A percentile compares a stretch with the other conserved stretches of the same genome.
These are phyloP conservation scores for Alternaria triticimaculans DNA, from an alignment of 2,329 filamentous ascomycete species.

Conservation along the genomic window DNA sequence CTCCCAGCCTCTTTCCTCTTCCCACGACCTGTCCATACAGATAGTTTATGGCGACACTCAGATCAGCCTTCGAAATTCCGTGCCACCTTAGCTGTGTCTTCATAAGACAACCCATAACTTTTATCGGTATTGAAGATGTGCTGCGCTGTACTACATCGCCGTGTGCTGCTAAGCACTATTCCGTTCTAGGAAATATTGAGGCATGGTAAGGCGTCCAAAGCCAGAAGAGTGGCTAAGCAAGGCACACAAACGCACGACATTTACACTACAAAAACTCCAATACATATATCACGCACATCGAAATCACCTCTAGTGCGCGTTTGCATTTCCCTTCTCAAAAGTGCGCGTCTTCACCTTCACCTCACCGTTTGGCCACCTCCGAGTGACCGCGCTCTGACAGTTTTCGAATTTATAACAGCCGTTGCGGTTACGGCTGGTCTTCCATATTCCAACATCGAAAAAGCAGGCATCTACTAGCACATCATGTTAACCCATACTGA, in stretches of 20 bases:
- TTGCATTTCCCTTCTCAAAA: background rate
- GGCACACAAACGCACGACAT: background rate
- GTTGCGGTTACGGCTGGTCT: background rate
- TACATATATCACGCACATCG: background rate
- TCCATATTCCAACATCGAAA: background rate
- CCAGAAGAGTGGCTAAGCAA: constrained; percentile 1
- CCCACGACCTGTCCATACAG: background rate
- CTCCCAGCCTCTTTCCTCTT: background rate
- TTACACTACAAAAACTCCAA: background rate
- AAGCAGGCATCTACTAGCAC: background rate
- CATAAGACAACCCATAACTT: background rate
- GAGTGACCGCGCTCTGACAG: background rate
- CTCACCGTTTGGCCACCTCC: background rate
- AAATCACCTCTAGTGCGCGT: background rate
- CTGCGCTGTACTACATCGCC: background rate
- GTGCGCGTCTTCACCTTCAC: background rate
- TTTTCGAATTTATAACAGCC: background rate
- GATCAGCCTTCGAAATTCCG: background rate
- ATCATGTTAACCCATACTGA: background rate
- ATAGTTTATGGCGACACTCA: background rate
- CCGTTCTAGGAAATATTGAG: background rate
- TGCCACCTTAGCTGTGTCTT: background rate
- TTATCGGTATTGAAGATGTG: background rate
- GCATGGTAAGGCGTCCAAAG: constrained; percentile 1
- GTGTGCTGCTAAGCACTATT: background rate